Base-by-base conservation (phyloP, 2,329 filamentous ascomycete species). In the Hansfordia pulvinata region DNA sequence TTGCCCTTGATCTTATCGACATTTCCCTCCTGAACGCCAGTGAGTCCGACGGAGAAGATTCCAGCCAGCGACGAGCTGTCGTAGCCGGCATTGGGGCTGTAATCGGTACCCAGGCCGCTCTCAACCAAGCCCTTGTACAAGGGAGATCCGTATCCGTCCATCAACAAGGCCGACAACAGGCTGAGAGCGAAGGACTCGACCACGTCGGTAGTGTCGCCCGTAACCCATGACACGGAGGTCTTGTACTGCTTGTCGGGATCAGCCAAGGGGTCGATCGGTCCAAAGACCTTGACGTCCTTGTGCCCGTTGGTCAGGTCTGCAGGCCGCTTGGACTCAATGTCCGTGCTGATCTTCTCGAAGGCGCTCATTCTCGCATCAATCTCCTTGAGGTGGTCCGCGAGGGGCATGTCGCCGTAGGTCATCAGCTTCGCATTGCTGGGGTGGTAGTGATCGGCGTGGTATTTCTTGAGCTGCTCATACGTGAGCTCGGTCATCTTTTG, bases 391-490 rank as follows among this genome's bases (percentile, higher is more conserved):
- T 98, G 90, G 28, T 83, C 77, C 3, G 63, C 63, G 33, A 98
- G 57, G 2, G 85, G 80, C 71, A 96, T 85, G 45, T 94, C 78
- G 27, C 90, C 90, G 40, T 98, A 98, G 0, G 90, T 94, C 44
- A 96, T 75, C 22, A 98, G 65, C 55, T 94, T 96, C 23, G 88
- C 80, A 52, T 98, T 98, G 56, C 85, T 96, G 0, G 90, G 90
- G 51, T 98, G 88, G 50, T 98, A 98, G 54, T 98, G 85, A 38
- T 85, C 73, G 22, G 76, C 76, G 38, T 96, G 92, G 50, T 93
- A 98, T 21, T 77, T 70, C 44, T 76, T 79, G 26, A 98, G 62
- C 49, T 94, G 82, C 42, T 88, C 73, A 52, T 94, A 86, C 1
- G 86, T 96, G 33, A 98, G 60, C 41, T 96, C 83, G 17, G 90